Conservation (phyloP, 2,329 filamentous ascomycete species). For the Pseudocercospora fuligena region DNA sequence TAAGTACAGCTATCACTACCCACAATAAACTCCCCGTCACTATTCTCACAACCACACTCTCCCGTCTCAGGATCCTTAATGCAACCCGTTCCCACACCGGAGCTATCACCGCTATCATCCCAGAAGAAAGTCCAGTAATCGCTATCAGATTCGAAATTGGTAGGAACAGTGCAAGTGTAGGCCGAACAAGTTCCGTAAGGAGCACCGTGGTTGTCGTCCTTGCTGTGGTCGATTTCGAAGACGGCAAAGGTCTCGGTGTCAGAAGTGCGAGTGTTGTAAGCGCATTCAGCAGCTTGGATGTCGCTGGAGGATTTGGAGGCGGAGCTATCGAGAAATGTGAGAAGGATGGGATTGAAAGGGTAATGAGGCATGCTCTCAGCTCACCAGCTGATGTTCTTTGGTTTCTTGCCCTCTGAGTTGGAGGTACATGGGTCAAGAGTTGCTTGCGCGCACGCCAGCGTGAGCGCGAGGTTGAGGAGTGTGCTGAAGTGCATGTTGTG, state of each 20-base stretch:
- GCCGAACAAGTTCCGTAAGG: conserved; percentile 57
- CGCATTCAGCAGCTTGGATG: conserved; percentile 52
- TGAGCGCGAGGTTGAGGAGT: conserved; percentile 24
- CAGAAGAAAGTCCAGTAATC: conserved; percentile 52
- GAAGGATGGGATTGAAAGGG: neutral
- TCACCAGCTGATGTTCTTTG: conserved; percentile 34
- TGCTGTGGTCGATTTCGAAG: conserved; percentile 52
- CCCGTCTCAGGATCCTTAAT: conserved; percentile 48
- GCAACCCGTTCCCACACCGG: conserved; percentile 45
- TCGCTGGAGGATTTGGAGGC: conserved; percentile 41
- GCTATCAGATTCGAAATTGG: conserved; percentile 35
- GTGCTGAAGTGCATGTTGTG: conserved; percentile 25
- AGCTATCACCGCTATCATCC: conserved; percentile 37
- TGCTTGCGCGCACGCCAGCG: conserved; percentile 19
- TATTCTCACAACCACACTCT: conserved; percentile 50
- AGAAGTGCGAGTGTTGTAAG: conserved; percentile 47
- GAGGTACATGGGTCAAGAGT: conserved; percentile 1
- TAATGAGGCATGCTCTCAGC: neutral
- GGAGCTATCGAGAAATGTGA: conserved; percentile 22
- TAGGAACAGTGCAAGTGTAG: conserved; percentile 46
- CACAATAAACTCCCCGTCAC: conserved; percentile 46
- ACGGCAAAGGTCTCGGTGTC: conserved; percentile 48
- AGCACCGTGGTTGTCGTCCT: conserved; percentile 48
- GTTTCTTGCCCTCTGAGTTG: conserved; percentile 46
- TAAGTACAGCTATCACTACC: conserved; percentile 32